phyloP scores from a whole-genome alignment of 2,329 filamentous ascomycete species.

The Colletotrichum falcatum region DNA sequence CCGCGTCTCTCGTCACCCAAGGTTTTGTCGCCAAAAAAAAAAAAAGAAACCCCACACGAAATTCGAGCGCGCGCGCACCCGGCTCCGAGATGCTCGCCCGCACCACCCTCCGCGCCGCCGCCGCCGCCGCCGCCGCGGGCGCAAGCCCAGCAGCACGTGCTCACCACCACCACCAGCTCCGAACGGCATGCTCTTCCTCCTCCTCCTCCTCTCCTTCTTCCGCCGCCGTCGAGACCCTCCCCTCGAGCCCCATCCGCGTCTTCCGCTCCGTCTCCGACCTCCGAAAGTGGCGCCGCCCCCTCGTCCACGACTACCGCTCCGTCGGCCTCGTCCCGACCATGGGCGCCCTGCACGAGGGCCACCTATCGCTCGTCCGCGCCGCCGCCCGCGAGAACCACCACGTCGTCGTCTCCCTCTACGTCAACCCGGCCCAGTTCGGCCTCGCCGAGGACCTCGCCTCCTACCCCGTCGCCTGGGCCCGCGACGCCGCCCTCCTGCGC shows the following conservation, averaged over 20 bases:
- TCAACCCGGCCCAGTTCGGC: conserved; percentile 98
- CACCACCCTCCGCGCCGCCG: conserved; percentile 37
- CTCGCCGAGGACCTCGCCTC: conserved; percentile 86
- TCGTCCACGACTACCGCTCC: conserved; percentile 74
- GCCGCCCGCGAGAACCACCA: conserved; percentile 87
- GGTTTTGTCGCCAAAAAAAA: too few relatives aligned
- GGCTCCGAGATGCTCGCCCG: conserved; percentile 39
- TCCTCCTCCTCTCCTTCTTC: conserved; percentile 43
- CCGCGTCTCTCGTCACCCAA: neutral
- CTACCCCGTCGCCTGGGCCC: conserved; percentile 91
- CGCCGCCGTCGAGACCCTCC: conserved; percentile 58
- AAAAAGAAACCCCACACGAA: too few relatives aligned
- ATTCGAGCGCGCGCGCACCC: neutral
- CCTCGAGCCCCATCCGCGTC: conserved; percentile 72
- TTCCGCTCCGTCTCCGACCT: conserved; percentile 81
- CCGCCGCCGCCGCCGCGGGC: conserved; percentile 39
- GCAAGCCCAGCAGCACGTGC: conserved; percentile 6
- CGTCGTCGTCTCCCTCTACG: conserved; percentile 91
- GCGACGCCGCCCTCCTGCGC: conserved; percentile 76
- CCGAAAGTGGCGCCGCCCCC: conserved; percentile 75
- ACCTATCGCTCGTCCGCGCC: conserved; percentile 85
- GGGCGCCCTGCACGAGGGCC: conserved; percentile 95
- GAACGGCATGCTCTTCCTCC: conserved; percentile 44
- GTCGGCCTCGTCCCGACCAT: conserved; percentile 96
- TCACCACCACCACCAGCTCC: conserved; percentile 33